Percentiles rank a stretch among this genome's conserved stretches.
Evolutionary conservation across 768 basidiomycete genomes (phyloP).

Genomic region (Glaciozyma martinii): DNA sequence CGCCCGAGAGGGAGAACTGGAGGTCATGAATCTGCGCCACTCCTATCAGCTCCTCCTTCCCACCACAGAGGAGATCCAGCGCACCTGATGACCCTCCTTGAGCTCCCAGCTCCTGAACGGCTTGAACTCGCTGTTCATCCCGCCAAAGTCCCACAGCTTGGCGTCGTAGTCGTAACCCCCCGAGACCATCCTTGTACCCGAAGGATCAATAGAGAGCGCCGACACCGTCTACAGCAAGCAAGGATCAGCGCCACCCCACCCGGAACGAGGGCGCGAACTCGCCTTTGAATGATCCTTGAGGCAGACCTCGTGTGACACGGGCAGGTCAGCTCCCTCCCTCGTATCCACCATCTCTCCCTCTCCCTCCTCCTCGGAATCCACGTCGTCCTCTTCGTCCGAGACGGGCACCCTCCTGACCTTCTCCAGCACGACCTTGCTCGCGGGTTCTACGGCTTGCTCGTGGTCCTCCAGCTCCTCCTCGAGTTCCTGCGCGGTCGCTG

Average conservation of each 20-base stretch:
- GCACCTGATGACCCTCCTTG: slow-evolving; percentile 17
- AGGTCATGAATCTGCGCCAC: slow-evolving; percentile 69
- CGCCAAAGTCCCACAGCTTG: slow-evolving; percentile 98
- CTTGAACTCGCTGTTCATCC: slow-evolving; percentile 75
- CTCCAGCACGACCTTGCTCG: not conserved
- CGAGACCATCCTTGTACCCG: slow-evolving; percentile 80
- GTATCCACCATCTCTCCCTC: slow-evolving; percentile 36
- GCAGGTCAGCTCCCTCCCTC: slow-evolving; percentile 56
- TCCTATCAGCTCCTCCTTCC: not conserved
- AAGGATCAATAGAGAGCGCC: slow-evolving; percentile 82
- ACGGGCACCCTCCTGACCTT: not conserved
- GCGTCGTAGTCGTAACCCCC: slow-evolving; percentile 97
- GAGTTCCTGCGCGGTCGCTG: not conserved
- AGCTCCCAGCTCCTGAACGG: slow-evolving; percentile 98
- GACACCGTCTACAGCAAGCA: slow-evolving; percentile 57
- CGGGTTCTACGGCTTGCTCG: not conserved
- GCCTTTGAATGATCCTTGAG: slow-evolving; percentile 89
- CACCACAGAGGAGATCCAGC: not conserved
- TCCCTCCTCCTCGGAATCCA: slow-evolving; percentile 40
- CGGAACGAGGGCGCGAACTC: not conserved
- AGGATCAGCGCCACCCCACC: not conserved
- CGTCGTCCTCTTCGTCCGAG: slow-evolving; percentile 37
- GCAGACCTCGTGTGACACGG: slow-evolving; percentile 78
- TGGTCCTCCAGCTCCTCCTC: not conserved
- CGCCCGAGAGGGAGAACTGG: slow-evolving; percentile 79